phyloP scores from a whole-genome alignment of 495 filamentous ascomycete species.

The Aspergillus indologenus region DNA sequence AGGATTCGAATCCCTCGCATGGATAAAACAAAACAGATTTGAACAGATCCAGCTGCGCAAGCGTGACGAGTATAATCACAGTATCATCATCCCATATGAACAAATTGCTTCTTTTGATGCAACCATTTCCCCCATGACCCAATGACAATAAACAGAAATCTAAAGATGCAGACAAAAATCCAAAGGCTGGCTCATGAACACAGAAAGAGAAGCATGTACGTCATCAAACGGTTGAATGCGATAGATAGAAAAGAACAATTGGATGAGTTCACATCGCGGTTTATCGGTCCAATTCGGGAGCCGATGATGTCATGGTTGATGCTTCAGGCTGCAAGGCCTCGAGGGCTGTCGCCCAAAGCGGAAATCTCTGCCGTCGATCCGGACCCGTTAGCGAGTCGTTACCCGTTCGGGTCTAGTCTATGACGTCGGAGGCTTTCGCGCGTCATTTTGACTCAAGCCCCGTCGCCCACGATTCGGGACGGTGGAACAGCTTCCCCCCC shows the following conservation, averaged over 20 bases:
- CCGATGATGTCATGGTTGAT: conserved; percentile 23
- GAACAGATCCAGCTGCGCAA: background rate
- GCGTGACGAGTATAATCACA: background rate
- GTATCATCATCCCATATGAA: conserved; percentile 6
- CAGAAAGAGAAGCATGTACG: conserved; percentile 13
- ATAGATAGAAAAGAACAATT: conserved; percentile 3
- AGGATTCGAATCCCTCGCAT: conserved; percentile 10
- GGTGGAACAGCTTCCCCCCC: background rate
- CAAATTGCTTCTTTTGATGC: conserved; percentile 22
- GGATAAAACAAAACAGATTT: conserved; percentile 2
- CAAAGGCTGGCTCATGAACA: conserved; percentile 14
- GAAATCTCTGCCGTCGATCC: conserved; percentile 19
- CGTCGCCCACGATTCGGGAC: background rate
- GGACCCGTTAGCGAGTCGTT: conserved; percentile 19
- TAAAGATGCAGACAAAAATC: conserved; percentile 8
- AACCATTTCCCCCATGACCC: conserved; percentile 13
- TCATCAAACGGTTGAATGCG: conserved; percentile 15
- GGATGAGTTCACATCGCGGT: background rate
- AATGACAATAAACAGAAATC: background rate
- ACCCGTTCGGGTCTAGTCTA: conserved; percentile 16
- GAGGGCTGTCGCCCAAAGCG: conserved; percentile 10
- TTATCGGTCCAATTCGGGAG: conserved; percentile 9
- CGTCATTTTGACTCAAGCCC: conserved; percentile 20
- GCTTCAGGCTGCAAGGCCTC: conserved; percentile 15
- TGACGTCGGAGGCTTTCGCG: conserved; percentile 27